Base-by-base conservation (phyloP, 129 eudicot genomes). In the Saposhnikovia divaricata region DNA sequence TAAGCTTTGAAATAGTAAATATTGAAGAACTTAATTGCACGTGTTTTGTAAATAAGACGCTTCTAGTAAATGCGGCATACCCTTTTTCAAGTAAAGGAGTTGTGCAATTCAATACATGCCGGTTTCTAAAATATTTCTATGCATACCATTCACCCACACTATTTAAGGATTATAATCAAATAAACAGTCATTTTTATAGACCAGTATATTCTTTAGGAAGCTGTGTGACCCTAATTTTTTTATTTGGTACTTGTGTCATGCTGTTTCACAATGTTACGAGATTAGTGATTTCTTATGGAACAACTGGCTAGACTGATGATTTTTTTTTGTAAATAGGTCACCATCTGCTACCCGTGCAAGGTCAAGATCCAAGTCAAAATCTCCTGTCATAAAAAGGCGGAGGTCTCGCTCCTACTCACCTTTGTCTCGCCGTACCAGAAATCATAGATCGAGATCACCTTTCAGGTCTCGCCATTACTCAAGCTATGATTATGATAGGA, bases 351-450 rank as follows among this genome's bases (percentile, higher is more conserved):
- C 81, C 37, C 90, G 79, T 53, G 89, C 87, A 76, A 90, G 85
- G 88, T 90, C 98, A 71, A 88, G 89, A 77, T 92, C 97, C 47
- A 90, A 79, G 80, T 90, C 98, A 27, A 85, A 80, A 75, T 87
- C 98, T 51, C 98, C 96, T 23, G 69, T 93, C 55, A 83, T 37
- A 74, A 80, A 80, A 79, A 89, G 91, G 59, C 86, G 86, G 72
- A 89, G 88, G 83, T 96, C 99, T 63, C 98, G 89, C 75, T 96
- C 98, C 19, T 87, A 72, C 82, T 96, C 99, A 50, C 99, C 99
- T 79, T 88, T 74, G 27, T 77, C 72, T 53, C 91, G 95, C 7
- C 88, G 86, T 14, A 79, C 82, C 23, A 85, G 99, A 82, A 85
- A 63, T 83, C 86, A 90, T 88, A 85, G 98, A 81, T 92, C 93